These are phyloP conservation scores for Comarum palustre DNA, from an alignment of 306 rosid species.

Conservation along the genomic window DNA sequence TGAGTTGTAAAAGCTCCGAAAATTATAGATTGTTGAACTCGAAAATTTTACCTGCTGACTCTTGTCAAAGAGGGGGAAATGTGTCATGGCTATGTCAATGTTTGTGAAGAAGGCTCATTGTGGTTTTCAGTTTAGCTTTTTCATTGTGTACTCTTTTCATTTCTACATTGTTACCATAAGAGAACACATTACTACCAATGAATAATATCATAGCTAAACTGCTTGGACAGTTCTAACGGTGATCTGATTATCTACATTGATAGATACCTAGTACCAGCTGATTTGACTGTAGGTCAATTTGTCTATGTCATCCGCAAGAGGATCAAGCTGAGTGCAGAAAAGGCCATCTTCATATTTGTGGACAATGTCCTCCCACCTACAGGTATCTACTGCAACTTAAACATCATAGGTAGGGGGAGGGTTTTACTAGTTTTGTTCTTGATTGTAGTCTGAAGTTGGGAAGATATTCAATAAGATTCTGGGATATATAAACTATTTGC, in stretches of 20 bases:
- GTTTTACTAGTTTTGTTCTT: neutral
- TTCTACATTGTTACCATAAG: neutral
- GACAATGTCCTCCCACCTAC: constrained; percentile 49
- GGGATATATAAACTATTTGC: neutral
- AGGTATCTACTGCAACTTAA: constrained; percentile 23
- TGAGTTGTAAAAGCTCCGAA: neutral
- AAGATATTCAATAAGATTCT: neutral
- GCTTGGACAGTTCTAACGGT: neutral
- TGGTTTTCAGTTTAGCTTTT: neutral
- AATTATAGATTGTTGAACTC: neutral
- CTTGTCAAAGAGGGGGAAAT: neutral
- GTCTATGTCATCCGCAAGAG: constrained; percentile 52
- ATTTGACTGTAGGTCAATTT: constrained; percentile 49
- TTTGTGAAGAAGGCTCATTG: neutral
- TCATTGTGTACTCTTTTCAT: neutral
- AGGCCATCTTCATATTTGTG: constrained; percentile 47
- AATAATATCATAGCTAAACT: neutral
- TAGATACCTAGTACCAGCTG: constrained; percentile 49
- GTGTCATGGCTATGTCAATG: neutral
- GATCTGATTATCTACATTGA: neutral
- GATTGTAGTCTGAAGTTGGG: neutral
- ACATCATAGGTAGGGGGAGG: neutral
- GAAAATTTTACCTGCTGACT: neutral
- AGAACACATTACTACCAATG: neutral
- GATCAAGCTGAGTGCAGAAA: constrained; percentile 48